Base-by-base conservation (phyloP, 2,329 filamentous ascomycete genomes). In the Pyrenochaeta sp. region DNA sequence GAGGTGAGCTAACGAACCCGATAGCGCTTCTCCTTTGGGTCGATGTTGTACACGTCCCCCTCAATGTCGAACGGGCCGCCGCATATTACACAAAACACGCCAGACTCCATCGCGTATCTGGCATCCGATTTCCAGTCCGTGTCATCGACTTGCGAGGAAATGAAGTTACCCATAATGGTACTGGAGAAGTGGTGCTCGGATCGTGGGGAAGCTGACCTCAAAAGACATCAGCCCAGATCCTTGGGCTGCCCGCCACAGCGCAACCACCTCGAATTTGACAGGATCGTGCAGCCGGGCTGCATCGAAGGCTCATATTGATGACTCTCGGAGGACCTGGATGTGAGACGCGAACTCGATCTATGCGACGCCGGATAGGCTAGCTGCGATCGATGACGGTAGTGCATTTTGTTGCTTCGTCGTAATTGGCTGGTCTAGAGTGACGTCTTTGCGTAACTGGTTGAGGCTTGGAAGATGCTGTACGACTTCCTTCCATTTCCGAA, bases 51-150 rank as follows among this genome's bases (percentile, higher is more conserved):
- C 13, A 69, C 52, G 10, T 66, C 59, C 5, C 61, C 64, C 39
- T 68, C 57, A 5, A 72, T 51, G 19, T 69, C 67, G 47, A 73
- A 73, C 0, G 66, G 70, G 3, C 62, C 63, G 25, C 72, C 69
- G 40, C 71, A 73, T 15, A 72, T 52, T 1, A 72, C 64, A 56
- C 72, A 73, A 46, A 66, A 72, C 10, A 60, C 59, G 6, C 62
- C 61, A 1, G 56, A 58, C 37, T 72, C 67, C 63, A 73, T 74
- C 2, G 60, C 54, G 22, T 57, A 59, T 19, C 45, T 52, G 10
- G 63, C 64, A 27, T 69, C 66, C n/a, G 56, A 61, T 34, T 61
- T 67, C 58, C 61, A 66, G 27, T 51, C 42, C 1, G 36, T 27
- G 12, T 52, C 40, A 22, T 57, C 30, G 12, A 28, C 28, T 34